phyloP scores from a whole-genome alignment of 805 yeast genomes.

The Yarrowia sp. region DNA sequence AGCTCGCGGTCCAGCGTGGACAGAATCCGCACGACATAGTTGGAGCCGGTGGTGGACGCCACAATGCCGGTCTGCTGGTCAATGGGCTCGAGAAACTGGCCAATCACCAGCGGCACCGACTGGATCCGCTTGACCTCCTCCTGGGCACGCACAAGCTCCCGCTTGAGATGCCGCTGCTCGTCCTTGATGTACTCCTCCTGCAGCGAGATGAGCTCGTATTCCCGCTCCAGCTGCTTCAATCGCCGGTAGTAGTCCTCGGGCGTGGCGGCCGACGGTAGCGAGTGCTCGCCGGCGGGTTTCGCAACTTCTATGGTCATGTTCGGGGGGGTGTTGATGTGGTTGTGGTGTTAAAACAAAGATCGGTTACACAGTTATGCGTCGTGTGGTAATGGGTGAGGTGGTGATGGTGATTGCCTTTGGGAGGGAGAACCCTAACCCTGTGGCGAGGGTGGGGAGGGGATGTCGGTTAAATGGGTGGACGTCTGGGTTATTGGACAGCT shows the following conservation, averaged over 20 bases:
- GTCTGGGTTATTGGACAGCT: too few species aligned
- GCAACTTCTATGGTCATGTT: conserved; percentile 35
- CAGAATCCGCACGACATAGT: conserved; percentile 92
- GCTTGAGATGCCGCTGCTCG: conserved; percentile 93
- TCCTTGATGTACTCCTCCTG: conserved; percentile 98
- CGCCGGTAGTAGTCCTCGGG: conserved; percentile 74
- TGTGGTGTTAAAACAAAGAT: neutral
- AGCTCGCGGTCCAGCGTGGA: conserved; percentile 95
- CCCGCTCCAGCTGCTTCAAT: conserved; percentile 88
- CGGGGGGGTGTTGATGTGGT: neutral
- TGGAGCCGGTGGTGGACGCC: conserved; percentile 96
- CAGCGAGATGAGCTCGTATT: conserved; percentile 78
- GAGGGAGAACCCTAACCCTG: conserved; percentile 13
- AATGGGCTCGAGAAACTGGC: conserved; percentile 96
- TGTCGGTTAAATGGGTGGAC: too few species aligned
- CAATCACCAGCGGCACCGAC: conserved; percentile 96
- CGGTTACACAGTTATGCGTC: neutral
- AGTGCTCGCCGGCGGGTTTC: conserved; percentile 9
- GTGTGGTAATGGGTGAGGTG: conserved; percentile 24
- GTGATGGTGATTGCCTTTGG: conserved; percentile 5
- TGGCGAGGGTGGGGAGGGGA: neutral
- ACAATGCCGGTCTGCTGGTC: conserved; percentile 97
- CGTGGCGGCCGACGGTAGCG: conserved; percentile 1
- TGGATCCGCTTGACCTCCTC: conserved; percentile 98
- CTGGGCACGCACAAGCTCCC: conserved; percentile 95